phyloP scores from a whole-genome alignment of 305 asterid genomes.

The Fraxinus xanthoxyloides region DNA sequence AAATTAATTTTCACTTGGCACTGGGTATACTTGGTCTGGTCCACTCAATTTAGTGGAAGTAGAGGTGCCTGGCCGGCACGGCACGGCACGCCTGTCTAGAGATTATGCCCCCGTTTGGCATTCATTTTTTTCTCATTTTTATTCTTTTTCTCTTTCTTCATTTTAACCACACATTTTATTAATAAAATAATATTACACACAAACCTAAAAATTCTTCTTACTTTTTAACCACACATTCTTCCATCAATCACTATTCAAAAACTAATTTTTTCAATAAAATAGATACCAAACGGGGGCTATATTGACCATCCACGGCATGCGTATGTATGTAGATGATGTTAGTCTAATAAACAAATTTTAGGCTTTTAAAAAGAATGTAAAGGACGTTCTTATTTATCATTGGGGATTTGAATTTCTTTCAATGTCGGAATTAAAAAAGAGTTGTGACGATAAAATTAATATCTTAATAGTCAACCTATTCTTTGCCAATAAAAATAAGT shows the following conservation, averaged over 20 bases:
- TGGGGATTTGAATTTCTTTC: neutral
- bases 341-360: neutral
- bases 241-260: too few species aligned
- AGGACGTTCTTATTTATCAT: too few species aligned
- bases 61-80: neutral
- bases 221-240: too few species aligned
- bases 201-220: too few species aligned
- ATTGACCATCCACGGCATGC: neutral
- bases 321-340: neutral
- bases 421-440: neutral
- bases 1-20: neutral
- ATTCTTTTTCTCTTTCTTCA: too few species aligned
- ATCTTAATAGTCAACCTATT: neutral
- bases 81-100: neutral
- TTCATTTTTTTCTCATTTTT: too few species aligned
- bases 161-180: too few species aligned
- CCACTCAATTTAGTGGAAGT: neutral
- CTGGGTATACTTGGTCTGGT: neutral
- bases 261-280: too few species aligned
- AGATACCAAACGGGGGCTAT: too few species aligned
- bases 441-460: neutral
- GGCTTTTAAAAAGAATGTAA: neutral
- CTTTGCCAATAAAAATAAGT: neutral
- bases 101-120: too few species aligned
- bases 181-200: too few species aligned